These are phyloP conservation scores for Hypericum perforatum DNA, from an alignment of 345 rosid species.

Conservation along the genomic window DNA sequence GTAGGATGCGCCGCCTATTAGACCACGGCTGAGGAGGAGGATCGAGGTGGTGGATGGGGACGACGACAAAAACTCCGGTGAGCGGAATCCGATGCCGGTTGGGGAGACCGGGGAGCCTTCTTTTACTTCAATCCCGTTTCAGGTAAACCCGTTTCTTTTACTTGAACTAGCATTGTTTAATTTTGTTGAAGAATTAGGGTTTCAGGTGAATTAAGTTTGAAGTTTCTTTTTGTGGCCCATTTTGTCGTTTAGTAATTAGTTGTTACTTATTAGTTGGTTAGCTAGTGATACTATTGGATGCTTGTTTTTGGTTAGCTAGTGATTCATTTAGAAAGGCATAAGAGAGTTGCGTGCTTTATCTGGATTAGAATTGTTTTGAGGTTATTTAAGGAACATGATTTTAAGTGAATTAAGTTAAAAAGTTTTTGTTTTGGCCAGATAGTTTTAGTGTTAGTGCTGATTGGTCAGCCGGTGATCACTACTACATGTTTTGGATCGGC, in stretches of 20 bases:
- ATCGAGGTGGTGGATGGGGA: slow-evolving; percentile 27
- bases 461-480: too few species aligned
- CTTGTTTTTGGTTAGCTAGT: too few species aligned
- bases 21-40: slow-evolving; percentile 41
- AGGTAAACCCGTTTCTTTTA: slow-evolving; percentile 25
- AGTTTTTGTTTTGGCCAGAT: too few species aligned
- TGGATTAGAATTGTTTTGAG: too few species aligned
- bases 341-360: too few species aligned
- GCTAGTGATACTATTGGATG: slow-evolving; percentile 7
- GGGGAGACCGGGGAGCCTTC: slow-evolving; percentile 60
- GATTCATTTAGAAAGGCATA: too few species aligned
- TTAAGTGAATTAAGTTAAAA: too few species aligned
- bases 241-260: not conserved
- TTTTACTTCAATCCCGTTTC: slow-evolving; percentile 57
- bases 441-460: too few species aligned
- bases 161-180: too few species aligned
- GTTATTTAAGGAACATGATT: too few species aligned
- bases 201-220: not conserved
- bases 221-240: not conserved
- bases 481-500: too few species aligned
- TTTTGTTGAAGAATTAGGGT: not conserved
- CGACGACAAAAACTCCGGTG: not conserved
- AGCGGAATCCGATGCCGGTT: slow-evolving; percentile 31
- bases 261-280: not conserved
- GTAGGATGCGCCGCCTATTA: slow-evolving; percentile 47